Evolutionary conservation across 2,329 filamentous ascomycete species (phyloP), one percentile per base, ranked within the genome.

Genomic region (Claviceps fusiformis): DNA sequence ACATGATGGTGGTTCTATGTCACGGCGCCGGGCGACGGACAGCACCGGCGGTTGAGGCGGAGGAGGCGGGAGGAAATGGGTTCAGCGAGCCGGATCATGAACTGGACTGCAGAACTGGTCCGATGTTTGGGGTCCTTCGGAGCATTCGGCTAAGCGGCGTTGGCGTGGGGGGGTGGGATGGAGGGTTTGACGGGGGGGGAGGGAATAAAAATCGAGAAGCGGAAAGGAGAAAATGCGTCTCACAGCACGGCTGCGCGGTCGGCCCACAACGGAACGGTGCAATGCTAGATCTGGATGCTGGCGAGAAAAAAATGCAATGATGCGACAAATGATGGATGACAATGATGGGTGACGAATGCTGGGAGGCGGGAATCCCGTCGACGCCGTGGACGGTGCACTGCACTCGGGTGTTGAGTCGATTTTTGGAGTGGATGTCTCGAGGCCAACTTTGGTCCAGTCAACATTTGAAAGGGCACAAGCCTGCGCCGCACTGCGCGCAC

Each of bases 1-100:
- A 98, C 93, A 98, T 98, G 77, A 72, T 92, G 84, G 67, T 69
- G 65, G 64, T 55, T 59, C 62, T 64, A 60, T 58, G 62, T 64
- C 63, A 65, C 65, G 61, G 64, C 66, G 62, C 68, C 63, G 65
- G 63, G 63, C 59, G 60, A 63, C 58, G 57, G 56, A 57, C 57
- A 57, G 64, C 65, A 64, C 63, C 65, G 65, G 66, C 63, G 62
- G 60, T 60, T 19, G 60, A 61, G 59, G 56, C 57, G 59, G 57
- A 57, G 55, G 59, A 54, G 51, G 50, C 17, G 51, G 45, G 52
- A 19, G 41, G 43, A 47, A 37, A 54, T 46, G 53, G 56, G 45
- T 56, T 57, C 52, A 45, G 45, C 54, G 46, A 55, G 54, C 57
- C 55, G 55, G 56, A 51, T 58, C 59, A 57, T 58, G 55, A 56